Conservation (phyloP, 805 yeast genomes). For the Schwanniomyces sp. region DNA sequence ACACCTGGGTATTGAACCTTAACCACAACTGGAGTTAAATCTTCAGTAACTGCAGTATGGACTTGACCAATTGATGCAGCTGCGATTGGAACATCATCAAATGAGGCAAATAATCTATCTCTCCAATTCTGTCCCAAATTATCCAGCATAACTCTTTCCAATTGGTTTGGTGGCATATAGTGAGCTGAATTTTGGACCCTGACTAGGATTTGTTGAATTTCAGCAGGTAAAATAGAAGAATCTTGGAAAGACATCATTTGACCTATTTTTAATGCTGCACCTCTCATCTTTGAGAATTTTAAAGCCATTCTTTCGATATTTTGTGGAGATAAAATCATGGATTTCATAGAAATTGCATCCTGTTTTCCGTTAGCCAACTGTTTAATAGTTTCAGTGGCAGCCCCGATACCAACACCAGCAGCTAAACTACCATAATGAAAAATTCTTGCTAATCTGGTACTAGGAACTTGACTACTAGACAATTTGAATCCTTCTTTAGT, state of each 20-base stretch:
- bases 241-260: constrained; percentile 96
- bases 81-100: constrained; percentile 89
- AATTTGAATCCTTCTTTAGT: constrained; percentile 41
- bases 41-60: constrained; percentile 73
- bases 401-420: constrained; percentile 85
- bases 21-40: constrained; percentile 78
- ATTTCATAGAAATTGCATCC: constrained; percentile 48
- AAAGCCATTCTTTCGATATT: constrained; percentile 87
- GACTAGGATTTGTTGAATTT: constrained; percentile 75
- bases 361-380: constrained; percentile 58
- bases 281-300: constrained; percentile 91
- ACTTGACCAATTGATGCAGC: constrained; percentile 97
- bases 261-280: constrained; percentile 98
- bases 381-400: constrained; percentile 72
- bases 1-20: constrained; percentile 98
- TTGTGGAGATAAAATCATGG: constrained; percentile 69
- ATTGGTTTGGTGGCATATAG: constrained; percentile 92
- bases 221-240: constrained; percentile 77
- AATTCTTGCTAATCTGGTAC: constrained; percentile 81
- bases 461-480: constrained; percentile 75
- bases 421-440: constrained; percentile 93
- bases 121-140: constrained; percentile 87
- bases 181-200: constrained; percentile 93
- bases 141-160: constrained; percentile 66
- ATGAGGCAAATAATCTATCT: constrained; percentile 58